Percentiles rank a stretch among this genome's conserved stretches.
Conservation (phyloP, 2,329 filamentous ascomycete species). For the Capronia epimyces region DNA sequence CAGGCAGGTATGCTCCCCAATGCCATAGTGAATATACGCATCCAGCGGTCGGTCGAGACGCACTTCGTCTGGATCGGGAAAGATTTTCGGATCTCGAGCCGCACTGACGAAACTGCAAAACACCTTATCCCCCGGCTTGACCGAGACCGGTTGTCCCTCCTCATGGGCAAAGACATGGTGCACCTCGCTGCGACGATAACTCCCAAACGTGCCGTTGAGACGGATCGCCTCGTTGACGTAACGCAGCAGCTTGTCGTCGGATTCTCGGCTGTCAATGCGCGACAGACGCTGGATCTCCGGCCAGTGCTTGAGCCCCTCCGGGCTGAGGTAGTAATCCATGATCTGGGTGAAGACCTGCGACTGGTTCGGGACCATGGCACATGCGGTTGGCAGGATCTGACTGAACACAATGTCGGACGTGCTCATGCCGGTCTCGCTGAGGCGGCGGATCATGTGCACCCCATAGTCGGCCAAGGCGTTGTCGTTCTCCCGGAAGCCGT, state of each 20-base stretch:
- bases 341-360: slow-evolving; percentile 67
- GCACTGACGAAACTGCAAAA: slow-evolving; percentile 59
- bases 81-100: slow-evolving; percentile 53
- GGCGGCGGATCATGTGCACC: slow-evolving; percentile 57
- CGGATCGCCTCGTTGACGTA: slow-evolving; percentile 69
- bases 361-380: slow-evolving; percentile 64
- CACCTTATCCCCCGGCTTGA: slow-evolving; percentile 56
- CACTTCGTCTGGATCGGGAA: slow-evolving; percentile 58
- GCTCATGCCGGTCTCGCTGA: slow-evolving; percentile 59
- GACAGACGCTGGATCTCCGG: slow-evolving; percentile 59
- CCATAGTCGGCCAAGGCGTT: slow-evolving; percentile 60
- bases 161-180: slow-evolving; percentile 48
- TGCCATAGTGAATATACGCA: slow-evolving; percentile 60
- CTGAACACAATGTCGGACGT: slow-evolving; percentile 64
- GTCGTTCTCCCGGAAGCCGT: slow-evolving; percentile 46
- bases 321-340: slow-evolving; percentile 65
- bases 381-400: slow-evolving; percentile 63
- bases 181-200: slow-evolving; percentile 53
- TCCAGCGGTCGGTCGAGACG: slow-evolving; percentile 59
- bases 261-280: slow-evolving; percentile 49
- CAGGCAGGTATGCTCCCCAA: slow-evolving; percentile 59
- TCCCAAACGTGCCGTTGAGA: slow-evolving; percentile 57
- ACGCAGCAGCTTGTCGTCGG: slow-evolving; percentile 59
- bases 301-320: slow-evolving; percentile 52
- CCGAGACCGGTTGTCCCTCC: slow-evolving; percentile 40